Evolutionary conservation across 1,139 yeast genomes (phyloP).

Genomic region (Zygotorulaspora mrakii): DNA sequence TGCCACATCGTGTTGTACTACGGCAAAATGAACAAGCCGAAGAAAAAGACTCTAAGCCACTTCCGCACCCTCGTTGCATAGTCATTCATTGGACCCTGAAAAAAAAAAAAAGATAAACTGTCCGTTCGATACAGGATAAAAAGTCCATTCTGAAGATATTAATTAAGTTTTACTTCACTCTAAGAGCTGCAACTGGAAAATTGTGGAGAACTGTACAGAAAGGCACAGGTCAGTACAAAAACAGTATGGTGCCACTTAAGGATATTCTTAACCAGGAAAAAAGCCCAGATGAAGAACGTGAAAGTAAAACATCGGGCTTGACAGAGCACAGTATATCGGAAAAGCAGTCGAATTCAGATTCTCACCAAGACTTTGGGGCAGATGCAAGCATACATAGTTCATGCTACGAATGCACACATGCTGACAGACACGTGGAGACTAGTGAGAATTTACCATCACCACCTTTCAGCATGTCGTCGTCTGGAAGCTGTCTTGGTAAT

Average conservation of each 20-base stretch:
- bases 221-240: neutral
- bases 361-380: constrained; percentile 2
- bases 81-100: constrained; percentile 7
- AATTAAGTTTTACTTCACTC: neutral
- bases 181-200: no score
- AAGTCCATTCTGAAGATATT: neutral
- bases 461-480: constrained; percentile 11
- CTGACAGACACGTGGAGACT: neutral
- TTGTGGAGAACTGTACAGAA: no score
- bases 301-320: constrained; percentile 1
- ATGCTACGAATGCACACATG: neutral
- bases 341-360: constrained; percentile 7
- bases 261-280: constrained; percentile 24
- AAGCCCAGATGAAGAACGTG: constrained; percentile 5
- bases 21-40: neutral
- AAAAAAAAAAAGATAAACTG: neutral
- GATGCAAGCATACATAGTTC: neutral
- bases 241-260: constrained; percentile 19
- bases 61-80: neutral
- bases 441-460: constrained; percentile 14
- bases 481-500: constrained; percentile 11
- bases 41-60: constrained; percentile 2
- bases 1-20: neutral
- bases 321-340: constrained; percentile 10
- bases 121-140: neutral